These are phyloP conservation scores for Madurella fahalii DNA, from an alignment of 2,329 filamentous ascomycete species.

Conservation along the genomic window DNA sequence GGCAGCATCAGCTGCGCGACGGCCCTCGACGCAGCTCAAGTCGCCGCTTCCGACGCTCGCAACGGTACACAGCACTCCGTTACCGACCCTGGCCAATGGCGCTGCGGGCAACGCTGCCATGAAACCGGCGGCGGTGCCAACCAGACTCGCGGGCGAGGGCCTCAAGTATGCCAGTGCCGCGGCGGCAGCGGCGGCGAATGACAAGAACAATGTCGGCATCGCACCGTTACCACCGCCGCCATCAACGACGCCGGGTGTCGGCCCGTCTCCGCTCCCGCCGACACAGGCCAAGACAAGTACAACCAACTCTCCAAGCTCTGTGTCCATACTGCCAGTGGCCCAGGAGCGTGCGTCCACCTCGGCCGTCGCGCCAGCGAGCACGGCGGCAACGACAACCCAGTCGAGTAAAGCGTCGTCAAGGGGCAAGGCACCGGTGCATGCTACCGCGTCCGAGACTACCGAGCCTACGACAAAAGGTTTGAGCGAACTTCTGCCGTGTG, in stretches of 20 bases:
- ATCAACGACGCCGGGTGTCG: constrained; percentile 44
- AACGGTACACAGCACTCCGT: constrained; percentile 73
- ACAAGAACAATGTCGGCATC: constrained; percentile 85
- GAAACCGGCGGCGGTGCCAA: constrained; percentile 88
- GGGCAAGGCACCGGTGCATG: constrained; percentile 40
- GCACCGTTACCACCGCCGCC: constrained; percentile 89
- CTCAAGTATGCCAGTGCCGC: constrained; percentile 97
- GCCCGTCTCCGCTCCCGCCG: constrained; percentile 47
- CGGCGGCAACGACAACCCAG: constrained; percentile 18
- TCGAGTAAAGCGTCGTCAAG: constrained; percentile 35
- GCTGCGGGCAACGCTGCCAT: constrained; percentile 56
- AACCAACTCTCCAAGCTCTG: constrained; percentile 50
- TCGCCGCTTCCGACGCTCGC: constrained; percentile 90
- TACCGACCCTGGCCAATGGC: constrained; percentile 55
- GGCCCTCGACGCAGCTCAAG: constrained; percentile 87
- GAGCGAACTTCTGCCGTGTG: not conserved
- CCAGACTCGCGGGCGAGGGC: constrained; percentile 79
- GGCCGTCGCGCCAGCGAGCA: constrained; percentile 27
- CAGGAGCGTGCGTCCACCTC: constrained; percentile 34
- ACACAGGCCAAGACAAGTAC: constrained; percentile 53
- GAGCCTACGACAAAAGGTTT: constrained; percentile 45
- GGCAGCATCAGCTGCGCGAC: constrained; percentile 51
- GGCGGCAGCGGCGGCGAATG: constrained; percentile 84
- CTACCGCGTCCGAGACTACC: constrained; percentile 36
- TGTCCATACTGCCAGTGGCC: constrained; percentile 44